A percentile compares a stretch with the other conserved stretches of the same genome.
phyloP scores from a whole-genome alignment of 345 rosid species.

The Erucastrum elatum region DNA sequence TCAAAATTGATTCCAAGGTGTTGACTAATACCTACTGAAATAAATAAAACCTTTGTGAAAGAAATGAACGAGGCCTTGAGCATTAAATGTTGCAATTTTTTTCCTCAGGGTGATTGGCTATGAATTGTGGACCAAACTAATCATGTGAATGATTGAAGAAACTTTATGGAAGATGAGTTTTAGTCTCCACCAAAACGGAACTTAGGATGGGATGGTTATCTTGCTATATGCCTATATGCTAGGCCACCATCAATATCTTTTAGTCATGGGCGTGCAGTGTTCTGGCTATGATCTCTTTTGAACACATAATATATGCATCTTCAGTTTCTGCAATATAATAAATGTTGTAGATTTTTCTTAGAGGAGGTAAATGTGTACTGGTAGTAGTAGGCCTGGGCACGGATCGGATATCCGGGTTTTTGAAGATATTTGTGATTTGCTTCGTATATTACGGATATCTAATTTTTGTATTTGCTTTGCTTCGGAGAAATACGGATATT shows the following conservation, averaged over 20 bases:
- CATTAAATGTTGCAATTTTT: background rate
- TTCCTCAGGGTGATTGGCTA: slow-evolving; percentile 3
- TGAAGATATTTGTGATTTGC: no score
- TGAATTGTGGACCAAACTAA: slow-evolving; percentile 14
- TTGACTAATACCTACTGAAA: background rate
- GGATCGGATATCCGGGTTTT: no score
- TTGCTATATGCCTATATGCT: background rate
- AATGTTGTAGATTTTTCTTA: background rate
- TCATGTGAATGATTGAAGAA: background rate
- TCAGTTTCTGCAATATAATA: background rate
- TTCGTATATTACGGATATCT: no score
- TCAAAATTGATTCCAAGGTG: slow-evolving; percentile 1
- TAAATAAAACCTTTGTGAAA: background rate
- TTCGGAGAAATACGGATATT: no score
- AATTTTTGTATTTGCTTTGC: no score
- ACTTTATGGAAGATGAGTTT: background rate
- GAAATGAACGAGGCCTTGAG: background rate
- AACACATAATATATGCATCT: background rate
- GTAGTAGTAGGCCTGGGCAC: no score
- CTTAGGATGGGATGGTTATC: background rate
- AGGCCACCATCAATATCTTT: background rate
- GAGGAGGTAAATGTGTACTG: background rate
- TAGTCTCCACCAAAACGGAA: background rate
- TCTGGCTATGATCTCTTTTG: background rate
- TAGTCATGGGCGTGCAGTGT: background rate